A percentile compares a stretch with the other conserved stretches of the same genome.
Evolutionary conservation across 345 rosid species (phyloP).

Genomic region (Eucalyptus curtisii): DNA sequence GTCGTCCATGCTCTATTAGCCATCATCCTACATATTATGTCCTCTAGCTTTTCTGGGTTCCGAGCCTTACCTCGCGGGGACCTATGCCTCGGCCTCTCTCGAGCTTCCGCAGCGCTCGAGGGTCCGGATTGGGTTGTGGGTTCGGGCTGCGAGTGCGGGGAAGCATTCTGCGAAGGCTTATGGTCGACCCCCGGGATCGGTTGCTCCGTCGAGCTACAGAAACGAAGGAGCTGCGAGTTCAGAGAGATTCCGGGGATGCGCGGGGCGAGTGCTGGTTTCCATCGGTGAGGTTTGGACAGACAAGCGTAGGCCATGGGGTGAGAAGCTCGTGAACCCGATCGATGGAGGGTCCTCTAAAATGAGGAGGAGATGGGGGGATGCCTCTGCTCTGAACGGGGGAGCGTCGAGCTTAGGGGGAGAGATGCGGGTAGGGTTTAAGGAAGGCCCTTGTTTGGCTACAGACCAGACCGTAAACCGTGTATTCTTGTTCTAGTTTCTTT

Average conservation of each 20-base stretch:
- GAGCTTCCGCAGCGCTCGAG: not conserved
- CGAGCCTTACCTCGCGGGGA: slow-evolving; percentile 28
- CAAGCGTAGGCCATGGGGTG: not conserved
- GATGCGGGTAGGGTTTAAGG: not conserved
- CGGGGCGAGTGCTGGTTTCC: not conserved
- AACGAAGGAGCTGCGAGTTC: not conserved
- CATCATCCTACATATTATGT: slow-evolving; percentile 84
- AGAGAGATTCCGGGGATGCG: not conserved
- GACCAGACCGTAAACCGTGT: not conserved
- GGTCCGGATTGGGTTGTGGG: not conserved
- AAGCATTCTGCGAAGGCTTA: not conserved
- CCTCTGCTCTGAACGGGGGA: not conserved
- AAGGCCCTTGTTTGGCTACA: not conserved
- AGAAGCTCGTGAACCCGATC: not conserved
- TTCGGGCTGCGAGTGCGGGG: not conserved
- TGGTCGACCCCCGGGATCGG: not conserved
- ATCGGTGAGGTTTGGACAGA: not conserved
- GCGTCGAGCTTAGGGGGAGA: not conserved
- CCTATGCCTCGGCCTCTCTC: slow-evolving; percentile 4
- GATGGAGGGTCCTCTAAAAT: not conserved
- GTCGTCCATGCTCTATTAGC: slow-evolving; percentile 79
- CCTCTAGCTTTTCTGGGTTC: slow-evolving; percentile 56
- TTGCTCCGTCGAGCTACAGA: not conserved
- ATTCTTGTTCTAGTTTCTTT: not conserved
- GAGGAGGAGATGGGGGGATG: not conserved